Percentiles rank a stretch among this genome's conserved stretches.
Evolutionary conservation across 768 basidiomycete genomes (phyloP).

Genomic region (Clavaria fumosa): DNA sequence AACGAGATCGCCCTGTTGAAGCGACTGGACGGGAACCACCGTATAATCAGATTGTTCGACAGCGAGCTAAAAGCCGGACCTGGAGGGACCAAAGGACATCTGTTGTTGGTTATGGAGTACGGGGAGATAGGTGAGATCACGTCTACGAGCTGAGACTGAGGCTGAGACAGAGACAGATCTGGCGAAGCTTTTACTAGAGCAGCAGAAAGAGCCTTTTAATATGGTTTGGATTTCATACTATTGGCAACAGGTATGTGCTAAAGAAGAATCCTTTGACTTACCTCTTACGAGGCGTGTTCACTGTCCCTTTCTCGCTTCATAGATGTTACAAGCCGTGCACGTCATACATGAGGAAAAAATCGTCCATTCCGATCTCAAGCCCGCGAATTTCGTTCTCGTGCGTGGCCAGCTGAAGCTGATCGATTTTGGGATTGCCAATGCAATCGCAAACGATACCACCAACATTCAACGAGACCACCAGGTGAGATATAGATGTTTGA

Average conservation of each 20-base stretch:
- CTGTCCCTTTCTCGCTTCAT: constrained; percentile 5
- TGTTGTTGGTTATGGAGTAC: constrained; percentile 91
- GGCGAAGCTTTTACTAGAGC: constrained; percentile 67
- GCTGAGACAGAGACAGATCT: constrained; percentile 32
- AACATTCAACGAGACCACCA: constrained; percentile 96
- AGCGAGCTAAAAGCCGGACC: constrained; percentile 69
- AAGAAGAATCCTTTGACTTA: no score
- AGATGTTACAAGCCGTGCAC: constrained; percentile 99
- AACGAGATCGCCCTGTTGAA: constrained; percentile 92
- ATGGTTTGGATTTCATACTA: constrained; percentile 92
- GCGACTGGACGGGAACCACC: constrained; percentile 83
- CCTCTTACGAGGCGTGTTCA: neutral
- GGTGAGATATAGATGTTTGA: constrained; percentile 25
- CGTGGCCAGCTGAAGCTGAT: constrained; percentile 92
- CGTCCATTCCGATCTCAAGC: constrained; percentile 96
- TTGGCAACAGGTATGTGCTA: constrained; percentile 93
- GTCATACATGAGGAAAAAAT: constrained; percentile 98
- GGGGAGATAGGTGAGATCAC: constrained; percentile 66
- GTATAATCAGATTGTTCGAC: constrained; percentile 85
- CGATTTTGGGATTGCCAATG: constrained; percentile 99
- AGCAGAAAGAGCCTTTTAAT: constrained; percentile 70
- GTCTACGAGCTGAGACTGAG: no score
- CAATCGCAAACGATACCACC: constrained; percentile 95
- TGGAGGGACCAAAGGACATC: constrained; percentile 52
- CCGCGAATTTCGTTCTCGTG: constrained; percentile 95